These are phyloP conservation scores for Paulownia fortunei DNA, from an alignment of 257 asterid genomes.

Conservation along the genomic window DNA sequence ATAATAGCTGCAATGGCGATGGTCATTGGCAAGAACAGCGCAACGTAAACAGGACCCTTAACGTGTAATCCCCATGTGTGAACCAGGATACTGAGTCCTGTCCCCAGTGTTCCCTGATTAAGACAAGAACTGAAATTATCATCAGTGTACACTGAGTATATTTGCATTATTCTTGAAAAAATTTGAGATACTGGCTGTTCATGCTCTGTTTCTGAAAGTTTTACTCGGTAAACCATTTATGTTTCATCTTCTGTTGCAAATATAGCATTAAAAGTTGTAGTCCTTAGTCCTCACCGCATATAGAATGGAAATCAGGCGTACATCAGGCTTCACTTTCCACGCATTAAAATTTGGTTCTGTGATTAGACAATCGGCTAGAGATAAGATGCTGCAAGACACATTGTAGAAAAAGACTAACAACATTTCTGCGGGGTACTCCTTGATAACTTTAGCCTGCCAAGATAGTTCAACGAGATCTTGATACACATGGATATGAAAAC, in stretches of 20 bases:
- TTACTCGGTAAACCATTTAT: too few relatives aligned
- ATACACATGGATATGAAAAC: too few relatives aligned
- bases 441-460: constrained; percentile 7
- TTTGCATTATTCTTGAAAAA: too few relatives aligned
- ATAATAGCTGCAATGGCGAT: constrained; percentile 56
- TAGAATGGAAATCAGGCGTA: constrained; percentile 1
- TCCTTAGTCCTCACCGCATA: neutral
- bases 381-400: neutral
- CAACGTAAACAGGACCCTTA: constrained; percentile 61
- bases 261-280: neutral
- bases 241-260: neutral
- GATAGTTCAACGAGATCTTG: neutral
- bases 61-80: constrained; percentile 52
- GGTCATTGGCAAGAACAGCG: constrained; percentile 53
- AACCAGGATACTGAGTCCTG: constrained; percentile 22
- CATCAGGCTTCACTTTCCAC: constrained; percentile 3
- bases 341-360: neutral
- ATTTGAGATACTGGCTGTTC: too few relatives aligned
- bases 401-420: constrained; percentile 6
- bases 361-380: neutral
- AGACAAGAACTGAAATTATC: neutral
- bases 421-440: constrained; percentile 22
- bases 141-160: too few relatives aligned
- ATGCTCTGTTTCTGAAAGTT: too few relatives aligned
- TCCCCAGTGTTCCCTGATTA: constrained; percentile 32